Conservation (phyloP, 805 yeast species). For the Candida maesae region DNA sequence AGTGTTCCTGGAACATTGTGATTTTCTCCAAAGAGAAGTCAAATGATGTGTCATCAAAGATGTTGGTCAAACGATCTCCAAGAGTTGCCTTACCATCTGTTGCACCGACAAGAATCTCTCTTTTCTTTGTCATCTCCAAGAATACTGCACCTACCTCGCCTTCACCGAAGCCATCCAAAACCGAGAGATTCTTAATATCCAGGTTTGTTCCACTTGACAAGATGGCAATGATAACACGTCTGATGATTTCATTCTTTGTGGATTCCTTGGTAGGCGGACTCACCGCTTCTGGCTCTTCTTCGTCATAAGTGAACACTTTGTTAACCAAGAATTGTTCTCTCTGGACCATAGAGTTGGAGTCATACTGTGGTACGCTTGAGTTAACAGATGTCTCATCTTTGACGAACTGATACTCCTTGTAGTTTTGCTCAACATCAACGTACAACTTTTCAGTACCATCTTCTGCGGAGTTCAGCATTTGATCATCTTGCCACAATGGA, state of each 20-base stretch:
- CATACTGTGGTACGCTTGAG: conserved; percentile 37
- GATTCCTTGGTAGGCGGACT: neutral
- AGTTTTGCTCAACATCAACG: conserved; percentile 43
- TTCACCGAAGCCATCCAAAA: conserved; percentile 38
- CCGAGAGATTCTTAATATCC: conserved; percentile 28
- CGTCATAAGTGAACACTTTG: conserved; percentile 38
- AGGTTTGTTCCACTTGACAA: conserved; percentile 26
- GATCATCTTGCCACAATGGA: conserved; percentile 62
- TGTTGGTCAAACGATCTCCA: conserved; percentile 26
- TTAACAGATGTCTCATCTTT: conserved; percentile 27
- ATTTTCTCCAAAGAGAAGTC: conserved; percentile 42
- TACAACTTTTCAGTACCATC: conserved; percentile 27
- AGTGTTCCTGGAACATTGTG: conserved; percentile 38
- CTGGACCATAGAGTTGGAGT: conserved; percentile 64
- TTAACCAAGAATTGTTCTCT: conserved; percentile 53
- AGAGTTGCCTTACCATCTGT: conserved; percentile 38
- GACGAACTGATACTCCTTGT: conserved; percentile 40
- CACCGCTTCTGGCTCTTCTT: conserved; percentile 2
- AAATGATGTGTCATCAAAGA: conserved; percentile 28
- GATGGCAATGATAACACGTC: conserved; percentile 33
- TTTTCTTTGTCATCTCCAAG: conserved; percentile 43
- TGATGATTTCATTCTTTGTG: conserved; percentile 22
- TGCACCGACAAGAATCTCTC: conserved; percentile 47
- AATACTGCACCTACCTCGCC: conserved; percentile 47
- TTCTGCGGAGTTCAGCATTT: conserved; percentile 8